Evolutionary conservation across 2,329 filamentous ascomycete genomes (phyloP).

Genomic region (Diaporthe ampelina): DNA sequence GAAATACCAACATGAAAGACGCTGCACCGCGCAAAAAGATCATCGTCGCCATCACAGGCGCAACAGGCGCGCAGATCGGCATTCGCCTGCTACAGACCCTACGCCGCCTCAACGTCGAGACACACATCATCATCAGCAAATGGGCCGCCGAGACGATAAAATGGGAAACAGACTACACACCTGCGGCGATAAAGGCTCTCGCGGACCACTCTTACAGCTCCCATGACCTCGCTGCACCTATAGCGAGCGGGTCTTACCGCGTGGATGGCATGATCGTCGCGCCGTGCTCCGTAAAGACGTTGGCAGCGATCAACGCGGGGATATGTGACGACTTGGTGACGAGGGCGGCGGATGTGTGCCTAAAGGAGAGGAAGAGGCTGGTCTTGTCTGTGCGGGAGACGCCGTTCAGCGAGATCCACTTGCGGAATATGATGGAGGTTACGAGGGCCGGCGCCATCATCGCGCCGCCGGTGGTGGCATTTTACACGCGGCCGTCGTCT

Average conservation of each 20-base stretch:
- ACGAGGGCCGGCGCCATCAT: slow-evolving; percentile 56
- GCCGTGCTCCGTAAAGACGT: slow-evolving; percentile 63
- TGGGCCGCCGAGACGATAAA: slow-evolving; percentile 63
- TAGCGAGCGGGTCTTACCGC: slow-evolving; percentile 60
- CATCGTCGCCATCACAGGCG: slow-evolving; percentile 64
- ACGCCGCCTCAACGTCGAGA: slow-evolving; percentile 59
- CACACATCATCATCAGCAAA: slow-evolving; percentile 62
- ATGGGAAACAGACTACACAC: slow-evolving; percentile 59
- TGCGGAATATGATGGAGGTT: slow-evolving; percentile 60
- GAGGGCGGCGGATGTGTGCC: slow-evolving; percentile 59
- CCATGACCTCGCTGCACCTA: slow-evolving; percentile 60
- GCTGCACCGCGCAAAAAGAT: slow-evolving; percentile 49
- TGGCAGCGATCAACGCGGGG: slow-evolving; percentile 57
- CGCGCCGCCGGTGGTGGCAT: slow-evolving; percentile 59
- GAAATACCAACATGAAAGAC: background rate
- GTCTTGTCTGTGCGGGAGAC: slow-evolving; percentile 60
- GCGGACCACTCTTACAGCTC: slow-evolving; percentile 55
- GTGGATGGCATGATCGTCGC: slow-evolving; percentile 62
- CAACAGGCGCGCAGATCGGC: slow-evolving; percentile 60
- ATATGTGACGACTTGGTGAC: slow-evolving; percentile 61
- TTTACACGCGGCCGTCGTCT: slow-evolving; percentile 56
- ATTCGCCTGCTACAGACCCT: slow-evolving; percentile 58
- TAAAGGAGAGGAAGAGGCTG: slow-evolving; percentile 59
- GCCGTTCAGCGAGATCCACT: slow-evolving; percentile 61
- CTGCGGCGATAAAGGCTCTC: slow-evolving; percentile 53